A percentile compares a stretch with the other conserved stretches of the same genome.
Conservation (phyloP, 106 monocot species). For the Alisma plantagoaquatica region DNA sequence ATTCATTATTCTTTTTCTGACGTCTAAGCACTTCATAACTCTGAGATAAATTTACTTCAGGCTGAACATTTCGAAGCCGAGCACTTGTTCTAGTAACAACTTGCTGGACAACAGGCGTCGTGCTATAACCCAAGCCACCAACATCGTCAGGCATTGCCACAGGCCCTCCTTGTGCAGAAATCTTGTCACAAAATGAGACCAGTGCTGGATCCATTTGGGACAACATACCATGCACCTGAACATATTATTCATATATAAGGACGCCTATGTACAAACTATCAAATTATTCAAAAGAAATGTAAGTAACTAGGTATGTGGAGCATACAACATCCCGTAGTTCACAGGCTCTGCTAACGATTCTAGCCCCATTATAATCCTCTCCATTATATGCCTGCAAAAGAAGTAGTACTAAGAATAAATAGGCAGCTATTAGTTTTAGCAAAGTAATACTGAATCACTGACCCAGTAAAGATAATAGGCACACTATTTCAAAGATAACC, state of each 20-base stretch:
- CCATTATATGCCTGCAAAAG: conserved; percentile 83
- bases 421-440: no score
- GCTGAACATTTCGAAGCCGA: conserved; percentile 73
- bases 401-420: background rate
- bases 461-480: no score
- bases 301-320: background rate
- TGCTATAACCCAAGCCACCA: conserved; percentile 24
- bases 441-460: no score
- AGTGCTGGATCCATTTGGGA: conserved; percentile 96
- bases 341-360: conserved; percentile 94
- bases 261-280: background rate
- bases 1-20: conserved; percentile 60
- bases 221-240: conserved; percentile 92
- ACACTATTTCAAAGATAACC: no score
- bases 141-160: conserved; percentile 38
- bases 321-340: conserved; percentile 93
- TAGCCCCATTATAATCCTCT: conserved; percentile 78
- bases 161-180: conserved; percentile 76
- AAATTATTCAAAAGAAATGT: background rate
- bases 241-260: background rate
- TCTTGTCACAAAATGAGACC: conserved; percentile 88
- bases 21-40: conserved; percentile 82
- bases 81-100: conserved; percentile 82
- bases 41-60: conserved; percentile 69
- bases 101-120: conserved; percentile 66